A percentile compares a stretch with the other conserved stretches of the same genome.
phyloP scores from a whole-genome alignment of 1,139 yeast genomes.

The Hanseniaspora sp. region DNA sequence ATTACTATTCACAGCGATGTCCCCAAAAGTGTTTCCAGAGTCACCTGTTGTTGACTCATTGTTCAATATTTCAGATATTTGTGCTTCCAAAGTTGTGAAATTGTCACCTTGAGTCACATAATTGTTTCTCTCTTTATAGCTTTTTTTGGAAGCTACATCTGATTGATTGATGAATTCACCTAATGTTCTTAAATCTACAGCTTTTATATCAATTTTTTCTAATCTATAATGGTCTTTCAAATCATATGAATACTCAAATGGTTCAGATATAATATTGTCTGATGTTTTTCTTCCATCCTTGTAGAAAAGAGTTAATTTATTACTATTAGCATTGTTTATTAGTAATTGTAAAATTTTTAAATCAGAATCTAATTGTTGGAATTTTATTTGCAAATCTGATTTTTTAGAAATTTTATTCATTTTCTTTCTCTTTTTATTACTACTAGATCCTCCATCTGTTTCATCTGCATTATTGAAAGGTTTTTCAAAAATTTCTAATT shows the following conservation, averaged over 20 bases:
- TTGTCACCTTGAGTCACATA: constrained; percentile 56
- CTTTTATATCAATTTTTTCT: constrained; percentile 1
- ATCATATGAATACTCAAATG: constrained; percentile 34
- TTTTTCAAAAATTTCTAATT: constrained; percentile 51
- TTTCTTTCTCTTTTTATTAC: constrained; percentile 7
- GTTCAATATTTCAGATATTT: constrained; percentile 25
- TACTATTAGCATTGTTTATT: neutral
- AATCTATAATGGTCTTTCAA: constrained; percentile 6
- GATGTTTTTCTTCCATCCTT: constrained; percentile 22
- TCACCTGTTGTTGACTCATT: constrained; percentile 26
- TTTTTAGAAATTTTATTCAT: constrained; percentile 13
- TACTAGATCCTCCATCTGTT: constrained; percentile 20
- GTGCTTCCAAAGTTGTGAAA: constrained; percentile 37
- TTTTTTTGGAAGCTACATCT: constrained; percentile 60
- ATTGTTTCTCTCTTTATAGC: constrained; percentile 62
- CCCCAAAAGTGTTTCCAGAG: neutral
- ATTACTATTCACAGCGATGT: constrained; percentile 2
- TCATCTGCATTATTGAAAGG: constrained; percentile 32
- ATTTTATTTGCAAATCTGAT: constrained; percentile 14
- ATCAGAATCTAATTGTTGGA: neutral
- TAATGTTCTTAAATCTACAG: neutral
- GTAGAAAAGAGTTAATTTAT: constrained; percentile 26
- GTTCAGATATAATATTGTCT: constrained; percentile 52
- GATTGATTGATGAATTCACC: constrained; percentile 11
- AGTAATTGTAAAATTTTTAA: neutral